phyloP scores from a whole-genome alignment of 2,329 filamentous ascomycete genomes.

The Orbilia javanica region DNA sequence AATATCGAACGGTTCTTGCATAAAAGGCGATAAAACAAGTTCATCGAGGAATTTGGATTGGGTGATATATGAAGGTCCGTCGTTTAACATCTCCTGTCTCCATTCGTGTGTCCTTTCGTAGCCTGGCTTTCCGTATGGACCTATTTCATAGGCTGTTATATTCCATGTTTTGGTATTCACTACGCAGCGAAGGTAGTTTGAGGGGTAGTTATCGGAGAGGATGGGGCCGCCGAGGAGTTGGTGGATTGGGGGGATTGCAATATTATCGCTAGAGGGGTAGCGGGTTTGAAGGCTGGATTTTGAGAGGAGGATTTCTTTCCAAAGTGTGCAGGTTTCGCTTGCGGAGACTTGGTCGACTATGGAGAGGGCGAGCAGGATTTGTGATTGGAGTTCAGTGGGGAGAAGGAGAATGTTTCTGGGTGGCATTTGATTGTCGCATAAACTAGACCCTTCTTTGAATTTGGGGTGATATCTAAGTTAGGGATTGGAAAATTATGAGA shows the following conservation, averaged over 20 bases:
- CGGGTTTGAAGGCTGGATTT: background rate
- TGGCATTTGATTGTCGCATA: too few species aligned
- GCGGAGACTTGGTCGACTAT: slow-evolving; percentile 6
- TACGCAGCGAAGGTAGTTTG: background rate
- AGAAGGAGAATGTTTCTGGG: slow-evolving; percentile 11
- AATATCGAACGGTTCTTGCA: too few species aligned
- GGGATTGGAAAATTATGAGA: too few species aligned
- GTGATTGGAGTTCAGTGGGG: slow-evolving; percentile 25
- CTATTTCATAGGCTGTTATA: too few species aligned
- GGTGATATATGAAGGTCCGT: background rate
- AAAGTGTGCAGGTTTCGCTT: background rate
- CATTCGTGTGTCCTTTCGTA: background rate
- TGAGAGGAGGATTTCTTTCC: background rate
- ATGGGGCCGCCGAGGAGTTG: background rate
- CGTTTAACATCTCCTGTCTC: too few species aligned
- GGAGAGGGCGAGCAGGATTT: slow-evolving; percentile 17
- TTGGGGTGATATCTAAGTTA: too few species aligned
- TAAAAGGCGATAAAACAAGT: too few species aligned
- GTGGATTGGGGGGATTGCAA: background rate
- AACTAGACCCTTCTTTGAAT: too few species aligned
- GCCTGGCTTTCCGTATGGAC: background rate
- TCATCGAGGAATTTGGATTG: background rate
- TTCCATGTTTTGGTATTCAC: too few species aligned
- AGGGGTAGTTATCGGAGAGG: too few species aligned
- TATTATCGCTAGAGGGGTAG: background rate